A percentile compares a stretch with the other conserved stretches of the same genome.
These are phyloP conservation scores for Alternaria alternata DNA, from an alignment of 2,329 filamentous ascomycete species.

Conservation along the genomic window DNA sequence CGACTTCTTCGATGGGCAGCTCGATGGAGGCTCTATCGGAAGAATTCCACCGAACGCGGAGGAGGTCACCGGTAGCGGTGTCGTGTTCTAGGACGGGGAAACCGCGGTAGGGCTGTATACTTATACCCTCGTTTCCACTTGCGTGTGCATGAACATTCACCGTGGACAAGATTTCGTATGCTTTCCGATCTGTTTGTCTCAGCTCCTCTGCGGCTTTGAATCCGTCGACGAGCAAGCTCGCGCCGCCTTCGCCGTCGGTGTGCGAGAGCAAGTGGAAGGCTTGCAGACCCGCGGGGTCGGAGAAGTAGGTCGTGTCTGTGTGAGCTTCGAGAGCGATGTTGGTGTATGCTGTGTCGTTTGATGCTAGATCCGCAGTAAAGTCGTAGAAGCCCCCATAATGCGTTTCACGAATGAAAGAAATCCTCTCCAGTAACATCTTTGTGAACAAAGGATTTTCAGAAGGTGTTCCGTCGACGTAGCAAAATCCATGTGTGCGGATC, in stretches of 20 bases:
- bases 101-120: conserved; percentile 73
- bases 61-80: conserved; percentile 54
- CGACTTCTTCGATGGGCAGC: conserved; percentile 60
- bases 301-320: conserved; percentile 97
- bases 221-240: conserved; percentile 84
- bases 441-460: conserved; percentile 63
- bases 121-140: conserved; percentile 84
- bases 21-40: conserved; percentile 80
- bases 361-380: conserved; percentile 86
- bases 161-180: conserved; percentile 66
- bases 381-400: conserved; percentile 90
- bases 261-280: conserved; percentile 92
- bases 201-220: conserved; percentile 75
- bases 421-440: conserved; percentile 76
- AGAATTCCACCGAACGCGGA: conserved; percentile 90
- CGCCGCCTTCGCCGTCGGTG: conserved; percentile 73
- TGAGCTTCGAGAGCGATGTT: conserved; percentile 82
- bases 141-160: conserved; percentile 78
- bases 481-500: conserved; percentile 76
- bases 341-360: conserved; percentile 92
- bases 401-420: conserved; percentile 86
- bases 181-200: conserved; percentile 59
- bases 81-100: conserved; percentile 77
- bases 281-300: conserved; percentile 88
- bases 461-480: conserved; percentile 76